Conservation (phyloP, 1,284 basidiomycete species). For the Phellinidium pouzarii region DNA sequence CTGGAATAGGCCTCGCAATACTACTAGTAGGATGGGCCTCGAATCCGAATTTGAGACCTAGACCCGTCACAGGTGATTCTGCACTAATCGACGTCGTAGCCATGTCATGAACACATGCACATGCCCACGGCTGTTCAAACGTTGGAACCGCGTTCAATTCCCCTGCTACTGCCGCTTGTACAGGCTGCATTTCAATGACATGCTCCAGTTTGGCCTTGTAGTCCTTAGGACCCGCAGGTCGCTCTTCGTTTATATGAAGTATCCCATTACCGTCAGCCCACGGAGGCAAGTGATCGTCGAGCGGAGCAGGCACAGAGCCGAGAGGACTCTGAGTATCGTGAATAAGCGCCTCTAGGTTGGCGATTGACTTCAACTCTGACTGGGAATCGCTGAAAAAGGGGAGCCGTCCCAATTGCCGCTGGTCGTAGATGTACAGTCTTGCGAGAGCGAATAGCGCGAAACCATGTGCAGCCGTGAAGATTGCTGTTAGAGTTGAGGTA, state of each 20-base stretch:
- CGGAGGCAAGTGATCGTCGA: background rate
- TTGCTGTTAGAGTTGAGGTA: background rate
- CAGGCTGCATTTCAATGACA: background rate
- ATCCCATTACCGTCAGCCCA: background rate
- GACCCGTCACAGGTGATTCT: no score
- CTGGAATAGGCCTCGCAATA: no score
- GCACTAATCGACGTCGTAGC: no score
- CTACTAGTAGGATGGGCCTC: no score
- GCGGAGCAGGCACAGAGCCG: background rate
- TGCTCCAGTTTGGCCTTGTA: background rate
- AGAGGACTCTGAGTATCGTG: no score
- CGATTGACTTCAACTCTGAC: background rate
- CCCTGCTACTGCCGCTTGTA: background rate
- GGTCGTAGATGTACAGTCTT: background rate
- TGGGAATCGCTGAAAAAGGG: background rate
- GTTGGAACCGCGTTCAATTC: background rate
- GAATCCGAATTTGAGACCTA: no score
- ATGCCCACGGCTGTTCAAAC: background rate
- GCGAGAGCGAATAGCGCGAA: background rate
- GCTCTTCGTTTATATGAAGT: background rate
- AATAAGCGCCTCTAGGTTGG: background rate
- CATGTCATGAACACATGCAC: background rate
- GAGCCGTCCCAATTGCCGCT: background rate
- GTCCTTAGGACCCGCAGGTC: background rate
- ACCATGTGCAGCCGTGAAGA: background rate